Base-by-base conservation (phyloP, 805 yeast species). In the Suhomyces faveliae region DNA sequence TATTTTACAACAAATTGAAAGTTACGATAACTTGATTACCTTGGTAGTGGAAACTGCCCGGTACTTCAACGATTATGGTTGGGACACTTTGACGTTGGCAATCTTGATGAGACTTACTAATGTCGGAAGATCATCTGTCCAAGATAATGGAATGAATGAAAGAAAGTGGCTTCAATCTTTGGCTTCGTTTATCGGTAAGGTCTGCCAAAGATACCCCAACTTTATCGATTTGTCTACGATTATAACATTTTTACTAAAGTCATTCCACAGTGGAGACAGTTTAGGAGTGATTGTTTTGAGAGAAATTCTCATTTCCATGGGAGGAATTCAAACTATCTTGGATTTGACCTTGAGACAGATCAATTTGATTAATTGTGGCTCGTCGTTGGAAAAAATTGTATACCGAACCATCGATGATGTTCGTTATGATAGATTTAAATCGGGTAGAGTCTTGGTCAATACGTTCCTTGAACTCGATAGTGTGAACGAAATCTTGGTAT, bases 151-250 rank as follows among this genome's bases (percentile, higher is more conserved):
- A 7, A 68, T 92, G 47, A 81, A 83, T 56, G 91, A 87, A 48
- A 73, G 86, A 21, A 83, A 79, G 55, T 92, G 98, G 98, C 76
- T 90, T 27, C 94, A 86, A 56, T 86, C 96, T 19, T 71, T 92
- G 25, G 79, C 96, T 0, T 71, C 81, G 1, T 91, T 92, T 60
- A 80, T 88, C 45, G 96, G 96, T 0, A 82, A 85, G 47, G 67
- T 90, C 4, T 79, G 89, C 63, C 65, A 78, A 55, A 62, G 74
- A 40, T 73, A 83, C 70, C 70, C 80, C 30, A 49, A 64, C 52
- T 55, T 64, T 2, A 80, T 92, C 68, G 84, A 84, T 55, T 59
- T 87, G 30, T 62, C 70, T 3, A 89, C 92, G 3, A 66, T 92
- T 10, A 60, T 89, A 12, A 67, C 70, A 2, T 85, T 77, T 58